phyloP scores from a whole-genome alignment of 257 asterid genomes.

The Gentiana macrophylla region DNA sequence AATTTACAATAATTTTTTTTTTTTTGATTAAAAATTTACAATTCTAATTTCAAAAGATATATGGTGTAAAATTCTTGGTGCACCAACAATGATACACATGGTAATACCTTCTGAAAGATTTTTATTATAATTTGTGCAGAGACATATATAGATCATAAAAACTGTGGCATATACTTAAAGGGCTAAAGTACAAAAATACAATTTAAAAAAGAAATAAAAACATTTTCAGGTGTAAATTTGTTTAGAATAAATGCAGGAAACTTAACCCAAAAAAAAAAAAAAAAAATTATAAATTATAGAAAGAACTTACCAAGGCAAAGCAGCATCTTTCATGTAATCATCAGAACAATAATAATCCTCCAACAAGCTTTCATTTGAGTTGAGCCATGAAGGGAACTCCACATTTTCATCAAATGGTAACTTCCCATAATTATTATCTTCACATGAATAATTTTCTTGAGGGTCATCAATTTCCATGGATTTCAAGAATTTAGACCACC shows the following conservation, averaged over 20 bases:
- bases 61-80: neutral
- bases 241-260: neutral
- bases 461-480: constrained; percentile 46
- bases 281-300: neutral
- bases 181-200: neutral
- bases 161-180: neutral
- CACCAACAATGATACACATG: neutral
- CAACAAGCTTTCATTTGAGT: constrained; percentile 51
- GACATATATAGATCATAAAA: neutral
- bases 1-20: no score
- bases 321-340: constrained; percentile 59
- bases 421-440: constrained; percentile 24
- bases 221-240: neutral
- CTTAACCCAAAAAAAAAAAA: neutral
- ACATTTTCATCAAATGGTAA: constrained; percentile 68
- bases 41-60: neutral
- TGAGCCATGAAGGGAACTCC: constrained; percentile 90
- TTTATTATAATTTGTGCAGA: neutral
- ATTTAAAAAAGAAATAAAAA: constrained; percentile 8
- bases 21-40: no score
- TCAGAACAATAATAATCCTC: constrained; percentile 41
- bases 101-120: neutral
- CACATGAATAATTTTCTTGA: constrained; percentile 13
- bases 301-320: constrained; percentile 76
- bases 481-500: constrained; percentile 87